These are phyloP conservation scores for Nicotiana knightiana DNA, from an alignment of 257 asterid species.

Conservation along the genomic window DNA sequence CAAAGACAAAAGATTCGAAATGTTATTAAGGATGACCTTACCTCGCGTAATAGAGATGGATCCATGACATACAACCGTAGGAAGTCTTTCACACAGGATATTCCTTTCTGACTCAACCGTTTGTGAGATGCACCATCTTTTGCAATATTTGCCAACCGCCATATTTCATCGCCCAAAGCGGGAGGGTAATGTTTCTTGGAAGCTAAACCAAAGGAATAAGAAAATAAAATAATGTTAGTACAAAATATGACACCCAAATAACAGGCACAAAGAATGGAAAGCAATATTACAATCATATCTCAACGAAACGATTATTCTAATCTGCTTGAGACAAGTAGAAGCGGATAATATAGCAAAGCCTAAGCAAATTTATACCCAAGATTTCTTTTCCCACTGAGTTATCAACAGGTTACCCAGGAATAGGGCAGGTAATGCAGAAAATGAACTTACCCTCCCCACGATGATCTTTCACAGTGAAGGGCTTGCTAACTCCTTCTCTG, in stretches of 20 bases:
- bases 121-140: conserved; percentile 62
- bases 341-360: not conserved
- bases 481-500: conserved; percentile 70
- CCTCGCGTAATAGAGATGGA: conserved; percentile 39
- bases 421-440: not conserved
- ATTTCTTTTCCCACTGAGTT: not conserved
- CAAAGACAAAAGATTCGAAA: not conserved
- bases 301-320: not conserved
- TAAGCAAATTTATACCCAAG: not conserved
- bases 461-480: conserved; percentile 83
- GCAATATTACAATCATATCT: not conserved
- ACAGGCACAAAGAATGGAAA: not conserved
- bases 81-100: conserved; percentile 51
- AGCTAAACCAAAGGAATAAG: conserved; percentile 35
- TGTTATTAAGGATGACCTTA: conserved; percentile 35
- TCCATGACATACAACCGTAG: conserved; percentile 38
- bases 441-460: conserved; percentile 77
- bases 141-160: conserved; percentile 84
- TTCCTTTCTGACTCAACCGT: conserved; percentile 26
- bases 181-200: conserved; percentile 82
- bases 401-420: not conserved
- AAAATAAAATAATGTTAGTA: conserved; percentile 3
- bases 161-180: conserved; percentile 48
- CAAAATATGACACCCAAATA: not conserved
- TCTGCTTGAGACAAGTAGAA: not conserved